phyloP scores from a whole-genome alignment of 768 basidiomycete genomes.

The Amanita fuliginea region DNA sequence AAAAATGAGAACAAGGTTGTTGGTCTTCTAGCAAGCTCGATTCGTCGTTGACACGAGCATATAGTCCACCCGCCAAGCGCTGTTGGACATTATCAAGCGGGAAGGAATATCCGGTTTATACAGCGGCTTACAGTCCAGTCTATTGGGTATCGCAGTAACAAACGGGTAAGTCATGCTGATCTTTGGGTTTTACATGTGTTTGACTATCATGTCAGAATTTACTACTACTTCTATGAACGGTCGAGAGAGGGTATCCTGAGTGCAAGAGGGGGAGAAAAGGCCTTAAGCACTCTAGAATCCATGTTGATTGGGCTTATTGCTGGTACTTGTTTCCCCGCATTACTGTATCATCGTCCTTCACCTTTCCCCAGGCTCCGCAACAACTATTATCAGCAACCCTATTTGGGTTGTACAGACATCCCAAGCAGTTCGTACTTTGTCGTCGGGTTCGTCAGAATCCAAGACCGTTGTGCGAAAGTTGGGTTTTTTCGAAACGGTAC shows the following conservation, averaged over 20 bases:
- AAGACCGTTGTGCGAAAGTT: conserved; percentile 34
- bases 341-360: neutral
- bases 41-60: conserved; percentile 5
- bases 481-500: conserved; percentile 54
- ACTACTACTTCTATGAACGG: conserved; percentile 88
- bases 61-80: conserved; percentile 54
- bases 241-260: conserved; percentile 47
- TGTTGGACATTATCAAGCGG: conserved; percentile 67
- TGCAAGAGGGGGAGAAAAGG: conserved; percentile 48
- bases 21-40: neutral
- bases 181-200: neutral
- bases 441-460: conserved; percentile 19
- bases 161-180: conserved; percentile 51
- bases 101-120: conserved; percentile 85
- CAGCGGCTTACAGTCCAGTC: conserved; percentile 72
- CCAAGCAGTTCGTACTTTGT: conserved; percentile 60
- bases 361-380: conserved; percentile 66
- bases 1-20: conserved; percentile 66
- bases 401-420: conserved; percentile 96
- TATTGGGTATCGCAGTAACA: conserved; percentile 87
- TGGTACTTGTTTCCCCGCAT: conserved; percentile 29
- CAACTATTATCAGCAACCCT: conserved; percentile 84
- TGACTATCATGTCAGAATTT: conserved; percentile 42
- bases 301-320: conserved; percentile 84
- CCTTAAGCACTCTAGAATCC: conserved; percentile 76